A percentile compares a stretch with the other conserved stretches of the same genome.
phyloP scores from a whole-genome alignment of 139 green algal genomes.

The Volvox africanus region DNA sequence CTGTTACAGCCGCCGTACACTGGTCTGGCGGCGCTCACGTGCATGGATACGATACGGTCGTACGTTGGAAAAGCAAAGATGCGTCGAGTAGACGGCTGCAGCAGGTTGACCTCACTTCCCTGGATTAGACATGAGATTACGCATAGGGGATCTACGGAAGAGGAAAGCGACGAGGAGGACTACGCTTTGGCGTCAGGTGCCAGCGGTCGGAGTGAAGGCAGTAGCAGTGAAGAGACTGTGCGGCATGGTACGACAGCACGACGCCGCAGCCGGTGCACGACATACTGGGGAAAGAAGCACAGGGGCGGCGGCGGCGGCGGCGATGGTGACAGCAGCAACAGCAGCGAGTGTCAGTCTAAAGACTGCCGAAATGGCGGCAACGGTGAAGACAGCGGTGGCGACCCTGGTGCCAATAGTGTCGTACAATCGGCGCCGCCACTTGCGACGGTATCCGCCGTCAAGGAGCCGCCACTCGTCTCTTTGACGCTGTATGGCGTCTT shows the following conservation, averaged over 20 bases:
- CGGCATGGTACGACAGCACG: background rate
- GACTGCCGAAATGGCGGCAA: background rate
- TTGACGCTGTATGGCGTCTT: conserved; percentile 24
- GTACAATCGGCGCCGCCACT: background rate
- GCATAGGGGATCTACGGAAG: too few species aligned
- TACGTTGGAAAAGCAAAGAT: background rate
- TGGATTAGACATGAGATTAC: too few species aligned
- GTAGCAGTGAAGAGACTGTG: background rate
- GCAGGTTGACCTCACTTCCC: too few species aligned
- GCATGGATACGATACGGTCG: background rate
- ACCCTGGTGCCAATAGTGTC: background rate
- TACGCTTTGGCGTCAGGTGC: background rate
- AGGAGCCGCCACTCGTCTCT: conserved; percentile 17
- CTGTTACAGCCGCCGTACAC: conserved; percentile 6
- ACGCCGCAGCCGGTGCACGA: background rate
- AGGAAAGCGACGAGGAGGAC: background rate
- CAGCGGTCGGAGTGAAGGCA: background rate
- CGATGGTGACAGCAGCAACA: background rate
- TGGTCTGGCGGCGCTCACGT: conserved; percentile 7
- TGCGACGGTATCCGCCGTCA: background rate
- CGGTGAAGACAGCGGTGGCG: background rate
- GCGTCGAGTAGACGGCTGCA: too few species aligned
- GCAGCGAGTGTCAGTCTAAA: background rate
- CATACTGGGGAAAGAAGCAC: background rate
- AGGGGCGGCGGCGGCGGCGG: background rate